Evolutionary conservation across 192 early-diverging fungal species (phyloP), one percentile per base, ranked within the genome.

Genomic region (Piromyces sp.): DNA sequence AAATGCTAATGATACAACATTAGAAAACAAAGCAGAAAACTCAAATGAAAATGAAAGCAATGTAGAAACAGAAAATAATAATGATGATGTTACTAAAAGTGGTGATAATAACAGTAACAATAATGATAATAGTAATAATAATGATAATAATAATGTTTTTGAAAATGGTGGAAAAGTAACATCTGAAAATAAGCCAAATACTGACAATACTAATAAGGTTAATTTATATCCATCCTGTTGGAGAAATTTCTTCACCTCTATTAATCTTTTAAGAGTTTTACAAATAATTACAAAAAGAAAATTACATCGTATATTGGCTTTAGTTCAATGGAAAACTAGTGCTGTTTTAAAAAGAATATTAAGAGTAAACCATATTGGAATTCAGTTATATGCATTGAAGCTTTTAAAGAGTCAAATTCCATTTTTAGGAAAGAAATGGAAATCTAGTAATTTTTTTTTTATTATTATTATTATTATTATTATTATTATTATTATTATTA

Each of bases 301-400:
- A 81, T 88, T 89, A 0, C 93, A 95, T 80, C 88, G 95, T 13
- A 87, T 95, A 29, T 80, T 95, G 78, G 88, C 94, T 13, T 81
- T 96, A 15, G 93, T 96, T 1, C 94, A 95, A 82, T 95, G 94
- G 89, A 96, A 95, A 83, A 92, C 93, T 37, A 91, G 89, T 85
- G 92, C 94, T 3, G 93, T 96, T 29, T 82, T 96, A 30, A 96
- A 95, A 83, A 83, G 93, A 37, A 85, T 95, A 7, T 80, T 95
- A 5, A 95, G 93, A 84, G 90, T 96, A 15, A 87, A 90, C 12
- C 90, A 93, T 84, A 86, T 88, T 13, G 86, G 86, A 22, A 82
- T 94, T 11, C 92, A 93, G 37, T 82, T 93, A 5, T 94, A 94
- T 80, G 92, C 93, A 6, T 87, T 95, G 30, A 96, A 96, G 82